These are phyloP conservation scores for Dentipellis fragilis DNA, from an alignment of 768 basidiomycete genomes.

Conservation along the genomic window DNA sequence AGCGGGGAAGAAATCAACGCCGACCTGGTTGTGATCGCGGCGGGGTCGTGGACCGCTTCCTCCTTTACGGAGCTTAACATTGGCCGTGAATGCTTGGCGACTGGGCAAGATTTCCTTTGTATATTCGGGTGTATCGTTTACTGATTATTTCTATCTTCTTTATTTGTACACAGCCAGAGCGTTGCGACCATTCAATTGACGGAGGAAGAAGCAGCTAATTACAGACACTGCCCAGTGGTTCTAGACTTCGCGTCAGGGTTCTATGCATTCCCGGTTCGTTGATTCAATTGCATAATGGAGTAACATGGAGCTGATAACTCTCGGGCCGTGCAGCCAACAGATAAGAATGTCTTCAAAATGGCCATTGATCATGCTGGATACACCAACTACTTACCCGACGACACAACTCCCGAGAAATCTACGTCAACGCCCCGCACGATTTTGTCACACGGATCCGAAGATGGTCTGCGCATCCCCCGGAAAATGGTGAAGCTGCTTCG, in stretches of 20 bases:
- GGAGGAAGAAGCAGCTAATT: constrained; percentile 52
- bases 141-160: neutral
- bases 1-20: constrained; percentile 49
- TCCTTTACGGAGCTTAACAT: constrained; percentile 54
- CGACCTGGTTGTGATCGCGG: constrained; percentile 56
- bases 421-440: constrained; percentile 77
- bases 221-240: constrained; percentile 56
- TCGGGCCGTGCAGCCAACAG: constrained; percentile 42
- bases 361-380: constrained; percentile 72
- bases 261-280: constrained; percentile 73
- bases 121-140: neutral
- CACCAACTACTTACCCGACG: constrained; percentile 28
- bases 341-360: constrained; percentile 62
- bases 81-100: constrained; percentile 51
- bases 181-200: constrained; percentile 72
- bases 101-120: constrained; percentile 45
- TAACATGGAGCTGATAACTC: neutral
- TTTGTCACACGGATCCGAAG: constrained; percentile 36
- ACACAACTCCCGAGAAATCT: constrained; percentile 10
- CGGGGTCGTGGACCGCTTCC: constrained; percentile 82
- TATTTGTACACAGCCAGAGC: constrained; percentile 45
- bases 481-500: constrained; percentile 41
- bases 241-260: constrained; percentile 66
- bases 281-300: neutral
- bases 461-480: constrained; percentile 59